A percentile compares a stretch with the other conserved stretches of the same genome.
Evolutionary conservation across 2,329 filamentous ascomycete species (phyloP).

Genomic region (Penicillium sp.): DNA sequence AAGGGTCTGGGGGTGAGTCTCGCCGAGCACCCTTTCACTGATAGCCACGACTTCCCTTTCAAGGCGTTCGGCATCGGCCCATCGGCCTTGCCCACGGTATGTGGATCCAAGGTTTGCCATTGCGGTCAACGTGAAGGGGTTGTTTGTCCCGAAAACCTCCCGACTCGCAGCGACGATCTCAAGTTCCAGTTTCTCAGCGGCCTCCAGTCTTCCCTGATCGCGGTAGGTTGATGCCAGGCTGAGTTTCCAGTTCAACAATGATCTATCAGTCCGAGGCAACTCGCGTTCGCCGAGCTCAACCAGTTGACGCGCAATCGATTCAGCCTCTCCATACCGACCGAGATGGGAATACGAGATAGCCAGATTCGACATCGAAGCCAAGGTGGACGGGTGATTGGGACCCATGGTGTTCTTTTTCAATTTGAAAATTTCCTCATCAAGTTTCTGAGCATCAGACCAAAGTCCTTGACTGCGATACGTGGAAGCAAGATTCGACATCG

Average conservation of each 20-base stretch:
- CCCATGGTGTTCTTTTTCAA: slow-evolving; percentile 10
- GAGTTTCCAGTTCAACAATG: slow-evolving; percentile 14
- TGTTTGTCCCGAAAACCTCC: slow-evolving; percentile 1
- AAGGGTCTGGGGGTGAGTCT: slow-evolving; percentile 16
- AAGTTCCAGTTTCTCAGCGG: slow-evolving; percentile 9
- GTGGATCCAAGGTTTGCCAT: slow-evolving; percentile 19
- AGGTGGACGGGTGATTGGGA: slow-evolving; percentile 3
- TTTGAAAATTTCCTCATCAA: slow-evolving; percentile 11
- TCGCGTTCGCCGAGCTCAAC: slow-evolving; percentile 5
- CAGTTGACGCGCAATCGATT: slow-evolving; percentile 4
- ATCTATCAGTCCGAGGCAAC: background rate
- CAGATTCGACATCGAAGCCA: slow-evolving; percentile 13
- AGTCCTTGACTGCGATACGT: slow-evolving; percentile 13
- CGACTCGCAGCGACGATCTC: slow-evolving; percentile 9
- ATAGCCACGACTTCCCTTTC: slow-evolving; percentile 12
- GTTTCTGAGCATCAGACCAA: slow-evolving; percentile 6
- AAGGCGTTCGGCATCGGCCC: slow-evolving; percentile 14
- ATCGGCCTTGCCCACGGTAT: slow-evolving; percentile 12
- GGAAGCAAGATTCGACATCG: slow-evolving; percentile 18
- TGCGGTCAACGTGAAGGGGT: slow-evolving; percentile 12
- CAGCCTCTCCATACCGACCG: slow-evolving; percentile 14
- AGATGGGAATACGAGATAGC: slow-evolving; percentile 15
- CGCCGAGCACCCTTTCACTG: slow-evolving; percentile 9
- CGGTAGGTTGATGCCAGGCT: slow-evolving; percentile 13
- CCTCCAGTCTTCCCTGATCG: slow-evolving; percentile 9